A percentile compares a stretch with the other conserved stretches of the same genome.
These are phyloP conservation scores for Sphaerulina vaccinii DNA, from an alignment of 2,329 filamentous ascomycete species.

Conservation along the genomic window DNA sequence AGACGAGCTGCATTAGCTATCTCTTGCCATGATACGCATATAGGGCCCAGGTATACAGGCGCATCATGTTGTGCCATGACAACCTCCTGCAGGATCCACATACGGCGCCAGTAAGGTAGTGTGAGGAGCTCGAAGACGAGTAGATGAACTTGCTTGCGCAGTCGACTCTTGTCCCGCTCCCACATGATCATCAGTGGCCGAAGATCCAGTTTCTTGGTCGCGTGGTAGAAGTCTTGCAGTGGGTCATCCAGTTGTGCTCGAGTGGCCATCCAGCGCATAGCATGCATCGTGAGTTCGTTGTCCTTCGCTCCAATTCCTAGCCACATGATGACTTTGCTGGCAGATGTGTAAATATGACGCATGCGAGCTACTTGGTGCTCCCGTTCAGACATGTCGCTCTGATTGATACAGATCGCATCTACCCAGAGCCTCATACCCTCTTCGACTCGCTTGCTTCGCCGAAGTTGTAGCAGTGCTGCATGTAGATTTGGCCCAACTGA, in stretches of 20 bases:
- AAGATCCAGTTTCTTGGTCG: not conserved
- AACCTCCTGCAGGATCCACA: slow-evolving; percentile 2
- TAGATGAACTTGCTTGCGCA: no score
- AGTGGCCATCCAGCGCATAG: not conserved
- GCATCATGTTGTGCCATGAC: not conserved
- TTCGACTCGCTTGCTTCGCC: not conserved
- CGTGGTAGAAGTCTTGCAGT: not conserved
- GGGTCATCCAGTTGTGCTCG: not conserved
- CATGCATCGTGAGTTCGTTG: not conserved
- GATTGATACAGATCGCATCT: no score
- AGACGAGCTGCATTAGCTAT: not conserved
- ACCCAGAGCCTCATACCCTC: not conserved
- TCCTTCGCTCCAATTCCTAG: not conserved
- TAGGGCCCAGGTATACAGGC: not conserved
- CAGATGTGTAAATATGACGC: not conserved
- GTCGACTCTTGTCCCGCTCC: no score
- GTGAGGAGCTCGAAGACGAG: not conserved
- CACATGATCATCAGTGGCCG: not conserved
- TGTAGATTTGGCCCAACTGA: not conserved
- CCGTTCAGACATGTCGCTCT: not conserved
- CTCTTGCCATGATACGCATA: not conserved
- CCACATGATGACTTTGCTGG: not conserved
- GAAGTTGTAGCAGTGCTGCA: not conserved
- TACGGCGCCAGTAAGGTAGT: not conserved
- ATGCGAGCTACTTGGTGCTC: not conserved